Base-by-base conservation (phyloP, 768 basidiomycete species). In the Termitomyces sp. region DNA sequence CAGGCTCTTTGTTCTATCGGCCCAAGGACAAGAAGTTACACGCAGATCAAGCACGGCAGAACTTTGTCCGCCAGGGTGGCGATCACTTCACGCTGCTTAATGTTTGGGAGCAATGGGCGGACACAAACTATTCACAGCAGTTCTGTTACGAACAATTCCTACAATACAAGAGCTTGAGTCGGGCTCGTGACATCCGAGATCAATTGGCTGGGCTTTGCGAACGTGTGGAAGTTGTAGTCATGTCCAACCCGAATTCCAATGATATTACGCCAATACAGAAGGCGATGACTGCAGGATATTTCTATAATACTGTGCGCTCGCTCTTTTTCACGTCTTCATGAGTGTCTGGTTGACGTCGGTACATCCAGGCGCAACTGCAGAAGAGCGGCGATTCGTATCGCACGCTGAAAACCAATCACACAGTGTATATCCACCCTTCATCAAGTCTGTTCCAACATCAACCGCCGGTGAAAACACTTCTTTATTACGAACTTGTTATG, bases 51-150 rank as follows among this genome's bases (percentile, higher is more conserved):
- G 97, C 97, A 4, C 86, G 96, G 60, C 92, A 96, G 73, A 98
- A 98, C 72, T 99, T 99, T 71, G 88, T 96, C 60, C 93, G 94
- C 53, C 80, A 92, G 0, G 96, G 97, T 34, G 97, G 97, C 29
- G 97, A 99, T 69, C 97, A 98, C 76, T 99, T 98, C 71, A 98
- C 96, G 6, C 75, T 99, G 29, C 81, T 99, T 32, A 98, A 98
- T 71, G 94, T 98, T 12, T 98, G 95, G 91, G 96, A 98, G 72
- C 96, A 98, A 70, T 99, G 97, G 97, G 92, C 92, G 20, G 97
- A 99, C 64, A 93, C 96, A 29, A 94, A 94, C 69, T 98, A 95
- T 71, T 96, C 94, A 25, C 94, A 98, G 71, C 93, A 96, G 68
- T 97, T 94, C 76, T 96, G 94, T 69, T 97, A 96, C 71, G 95